Evolutionary conservation across 2,329 filamentous ascomycete species (phyloP).

Genomic region (Aspergillus sp.): DNA sequence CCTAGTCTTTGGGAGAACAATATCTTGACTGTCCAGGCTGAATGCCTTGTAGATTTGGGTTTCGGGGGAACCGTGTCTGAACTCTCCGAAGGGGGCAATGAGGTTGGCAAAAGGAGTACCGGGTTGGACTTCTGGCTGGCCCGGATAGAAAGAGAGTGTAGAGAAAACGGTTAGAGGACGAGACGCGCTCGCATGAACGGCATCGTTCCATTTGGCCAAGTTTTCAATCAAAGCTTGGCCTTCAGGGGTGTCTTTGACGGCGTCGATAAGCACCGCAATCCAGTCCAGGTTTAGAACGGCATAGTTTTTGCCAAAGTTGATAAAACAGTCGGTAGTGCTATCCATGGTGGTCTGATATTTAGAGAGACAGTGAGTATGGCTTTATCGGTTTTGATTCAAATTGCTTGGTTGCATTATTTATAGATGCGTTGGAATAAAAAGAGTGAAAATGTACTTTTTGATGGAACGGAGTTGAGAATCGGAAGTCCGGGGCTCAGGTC

Average conservation of each 20-base stretch:
- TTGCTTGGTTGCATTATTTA: too few relatives aligned
- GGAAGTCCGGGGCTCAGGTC: constrained; percentile 4
- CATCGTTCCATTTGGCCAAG: constrained; percentile 41
- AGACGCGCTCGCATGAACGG: constrained; percentile 38
- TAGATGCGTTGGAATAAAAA: too few relatives aligned
- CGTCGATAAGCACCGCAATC: constrained; percentile 34
- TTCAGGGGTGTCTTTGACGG: constrained; percentile 34
- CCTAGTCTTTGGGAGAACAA: constrained; percentile 46
- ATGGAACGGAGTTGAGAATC: neutral
- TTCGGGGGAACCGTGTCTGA: constrained; percentile 26
- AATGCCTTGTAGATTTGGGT: constrained; percentile 40
- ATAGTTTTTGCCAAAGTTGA: constrained; percentile 39
- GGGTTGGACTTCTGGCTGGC: constrained; percentile 37
- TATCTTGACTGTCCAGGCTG: constrained; percentile 27
- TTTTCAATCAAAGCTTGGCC: constrained; percentile 39
- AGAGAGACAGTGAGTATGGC: too few relatives aligned
- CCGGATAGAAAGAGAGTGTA: constrained; percentile 40
- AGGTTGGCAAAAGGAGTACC: constrained; percentile 39
- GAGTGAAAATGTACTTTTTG: too few relatives aligned
- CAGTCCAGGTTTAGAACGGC: constrained; percentile 48
- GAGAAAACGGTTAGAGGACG: constrained; percentile 44
- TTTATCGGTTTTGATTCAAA: too few relatives aligned
- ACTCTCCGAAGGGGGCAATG: constrained; percentile 29
- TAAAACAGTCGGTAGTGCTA: neutral
- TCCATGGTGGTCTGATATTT: neutral